These are phyloP conservation scores for Kodamaea plutei DNA, from an alignment of 1,139 yeast species.

Conservation along the genomic window DNA sequence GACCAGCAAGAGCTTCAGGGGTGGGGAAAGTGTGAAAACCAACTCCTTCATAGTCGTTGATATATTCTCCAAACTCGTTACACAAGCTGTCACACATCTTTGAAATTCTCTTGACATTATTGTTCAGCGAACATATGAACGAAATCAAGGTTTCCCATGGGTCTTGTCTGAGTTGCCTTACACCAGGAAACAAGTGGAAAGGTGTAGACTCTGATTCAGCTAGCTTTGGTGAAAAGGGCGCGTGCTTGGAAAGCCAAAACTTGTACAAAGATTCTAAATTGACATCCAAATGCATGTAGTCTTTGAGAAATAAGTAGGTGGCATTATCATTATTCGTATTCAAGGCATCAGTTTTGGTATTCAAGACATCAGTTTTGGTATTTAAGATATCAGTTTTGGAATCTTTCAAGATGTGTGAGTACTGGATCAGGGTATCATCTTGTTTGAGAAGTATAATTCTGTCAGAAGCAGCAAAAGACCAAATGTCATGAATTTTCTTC, in stretches of 20 bases:
- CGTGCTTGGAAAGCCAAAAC: constrained; percentile 61
- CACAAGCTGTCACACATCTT: constrained; percentile 88
- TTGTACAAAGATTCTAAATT: constrained; percentile 50
- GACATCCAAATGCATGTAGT: constrained; percentile 67
- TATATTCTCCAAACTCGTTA: constrained; percentile 59
- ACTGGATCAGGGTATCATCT: constrained; percentile 30
- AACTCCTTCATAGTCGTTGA: constrained; percentile 53
- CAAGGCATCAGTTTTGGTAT: too few relatives aligned
- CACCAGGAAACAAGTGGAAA: constrained; percentile 55
- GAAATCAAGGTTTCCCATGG: constrained; percentile 95
- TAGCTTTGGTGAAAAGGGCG: constrained; percentile 29
- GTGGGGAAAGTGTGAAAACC: constrained; percentile 73
- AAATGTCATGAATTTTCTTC: constrained; percentile 54
- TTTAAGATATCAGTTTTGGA: not conserved
- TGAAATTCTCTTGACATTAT: constrained; percentile 88
- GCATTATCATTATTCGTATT: not conserved
- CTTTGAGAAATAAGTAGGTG: constrained; percentile 46
- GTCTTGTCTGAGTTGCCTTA: constrained; percentile 82
- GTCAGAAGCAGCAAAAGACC: constrained; percentile 55
- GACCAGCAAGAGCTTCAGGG: constrained; percentile 45
- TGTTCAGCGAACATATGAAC: constrained; percentile 93
- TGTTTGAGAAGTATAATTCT: constrained; percentile 52
- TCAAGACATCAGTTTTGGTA: not conserved
- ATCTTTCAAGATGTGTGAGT: constrained; percentile 24
- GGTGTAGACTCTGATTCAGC: constrained; percentile 27